phyloP scores from a whole-genome alignment of 805 yeast genomes.

The Candida khao-thaluensis region DNA sequence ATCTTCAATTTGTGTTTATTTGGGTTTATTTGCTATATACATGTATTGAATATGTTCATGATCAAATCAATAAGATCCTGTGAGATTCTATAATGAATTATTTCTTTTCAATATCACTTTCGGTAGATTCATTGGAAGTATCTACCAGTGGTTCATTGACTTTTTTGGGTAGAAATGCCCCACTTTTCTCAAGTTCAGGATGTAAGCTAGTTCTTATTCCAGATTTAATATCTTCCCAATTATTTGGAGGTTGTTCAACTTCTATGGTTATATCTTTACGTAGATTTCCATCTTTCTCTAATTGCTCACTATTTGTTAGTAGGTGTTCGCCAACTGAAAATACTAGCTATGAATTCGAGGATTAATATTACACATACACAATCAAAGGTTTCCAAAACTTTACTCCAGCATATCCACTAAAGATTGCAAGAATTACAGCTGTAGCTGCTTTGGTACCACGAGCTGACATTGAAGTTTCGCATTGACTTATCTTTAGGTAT shows the following conservation, averaged over 20 bases:
- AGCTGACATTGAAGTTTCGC: conserved; percentile 5
- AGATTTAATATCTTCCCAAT: conserved; percentile 39
- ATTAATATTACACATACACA: conserved; percentile 57
- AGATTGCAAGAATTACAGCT: conserved; percentile 18
- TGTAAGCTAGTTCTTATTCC: conserved; percentile 31
- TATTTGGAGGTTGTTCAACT: conserved; percentile 29
- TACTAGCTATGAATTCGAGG: no score
- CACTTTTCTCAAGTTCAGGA: conserved; percentile 21
- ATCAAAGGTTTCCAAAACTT: conserved; percentile 75
- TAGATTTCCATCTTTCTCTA: conserved; percentile 63
- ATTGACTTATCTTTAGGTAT: not conserved
- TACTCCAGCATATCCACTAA: conserved; percentile 50
- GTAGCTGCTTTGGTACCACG: conserved; percentile 21
- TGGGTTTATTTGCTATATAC: no score
- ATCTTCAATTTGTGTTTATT: no score
- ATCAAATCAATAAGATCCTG: no score
- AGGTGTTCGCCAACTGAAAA: no score
- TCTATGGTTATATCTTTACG: conserved; percentile 58
- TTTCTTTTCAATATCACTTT: no score
- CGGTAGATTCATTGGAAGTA: no score
- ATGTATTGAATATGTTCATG: no score
- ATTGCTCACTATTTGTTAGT: conserved; percentile 49
- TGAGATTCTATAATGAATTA: no score
- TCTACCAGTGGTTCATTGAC: no score
- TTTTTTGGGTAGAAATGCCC: conserved; percentile 2